Base-by-base conservation (phyloP, 768 basidiomycete species). In the Auricularia auricula-judae region DNA sequence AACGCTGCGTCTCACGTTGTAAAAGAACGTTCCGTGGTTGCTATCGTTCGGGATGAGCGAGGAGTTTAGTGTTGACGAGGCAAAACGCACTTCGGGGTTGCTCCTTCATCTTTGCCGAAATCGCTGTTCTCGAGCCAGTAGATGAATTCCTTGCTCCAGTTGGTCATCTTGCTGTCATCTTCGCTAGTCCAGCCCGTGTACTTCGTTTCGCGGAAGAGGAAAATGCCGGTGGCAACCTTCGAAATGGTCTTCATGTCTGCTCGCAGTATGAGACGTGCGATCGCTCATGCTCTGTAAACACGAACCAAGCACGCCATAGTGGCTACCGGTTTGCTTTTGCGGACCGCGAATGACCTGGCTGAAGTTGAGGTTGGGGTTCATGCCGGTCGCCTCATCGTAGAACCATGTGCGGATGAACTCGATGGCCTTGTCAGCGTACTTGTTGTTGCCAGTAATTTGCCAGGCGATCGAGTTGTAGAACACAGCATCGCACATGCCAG, bases 11-110 rank as follows among this genome's bases (percentile, higher is more conserved):
- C 39, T 54, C 18, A 54, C 86, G 67, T 81, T 83, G 69, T 77
- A 83, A 71, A 81, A 88, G 72, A 82, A 88, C 0, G 82, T 77
- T 36, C 85, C 86, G 67, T 87, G 87, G 67, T 88, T 88, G 69
- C 39, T 85, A 87, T 67, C 18, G 56, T 62, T 10, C 5, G 1
- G 60, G 36, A 36, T 18, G 35, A 4, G 65, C 42, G 23, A 21
- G 7, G 42, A 23, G 21, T 36, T 33, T 14, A 14, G 34, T n/a
- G 36, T 11, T 59, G 23, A 61, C 54, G 47, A 63, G 62, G 53
- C 1, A 54, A 1, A 18, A 54, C n/a, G 36, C 54, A 61, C 16
- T 86, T 86, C 23, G 80, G 76, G 36, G 81, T 78, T 2, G 70
- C 68, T 3, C 76, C 75, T 36, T 78, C 72, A 61, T 75, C 68